These are phyloP conservation scores for Incumbomyces delicatus DNA, from an alignment of 2,329 filamentous ascomycete genomes.

Conservation along the genomic window DNA sequence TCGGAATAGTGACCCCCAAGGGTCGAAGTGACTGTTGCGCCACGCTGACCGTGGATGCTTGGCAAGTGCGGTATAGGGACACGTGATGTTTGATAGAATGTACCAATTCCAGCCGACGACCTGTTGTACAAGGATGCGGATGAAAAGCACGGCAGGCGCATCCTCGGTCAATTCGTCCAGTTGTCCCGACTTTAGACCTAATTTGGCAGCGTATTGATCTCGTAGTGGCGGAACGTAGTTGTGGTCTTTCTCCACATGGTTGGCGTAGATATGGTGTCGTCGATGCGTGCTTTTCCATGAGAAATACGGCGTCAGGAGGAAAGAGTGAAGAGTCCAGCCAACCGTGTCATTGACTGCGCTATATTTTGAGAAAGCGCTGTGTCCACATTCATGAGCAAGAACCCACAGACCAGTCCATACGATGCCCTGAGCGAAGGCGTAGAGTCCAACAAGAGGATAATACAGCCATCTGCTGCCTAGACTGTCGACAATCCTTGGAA, in stretches of 20 bases:
- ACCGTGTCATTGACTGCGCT: conserved; percentile 49
- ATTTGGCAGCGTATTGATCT: conserved; percentile 25
- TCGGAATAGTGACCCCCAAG: conserved; percentile 4
- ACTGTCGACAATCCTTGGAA: conserved; percentile 30
- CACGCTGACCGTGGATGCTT: not conserved
- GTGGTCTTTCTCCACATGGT: conserved; percentile 59
- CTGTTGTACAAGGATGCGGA: conserved; percentile 52
- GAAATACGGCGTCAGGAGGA: conserved; percentile 60
- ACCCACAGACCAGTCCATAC: conserved; percentile 62
- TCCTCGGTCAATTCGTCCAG: conserved; percentile 48
- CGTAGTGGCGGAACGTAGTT: conserved; percentile 49
- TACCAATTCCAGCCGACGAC: conserved; percentile 56
- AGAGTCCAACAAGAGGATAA: conserved; percentile 38
- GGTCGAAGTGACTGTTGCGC: conserved; percentile 1
- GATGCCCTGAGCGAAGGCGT: conserved; percentile 56
- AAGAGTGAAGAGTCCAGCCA: conserved; percentile 57
- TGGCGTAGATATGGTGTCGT: conserved; percentile 59
- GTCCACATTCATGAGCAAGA: conserved; percentile 61
- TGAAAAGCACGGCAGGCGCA: conserved; percentile 47
- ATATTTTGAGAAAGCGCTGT: conserved; percentile 56
- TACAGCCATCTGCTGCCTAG: conserved; percentile 19
- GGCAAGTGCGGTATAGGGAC: not conserved
- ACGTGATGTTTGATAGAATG: conserved; percentile 49
- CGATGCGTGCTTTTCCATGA: conserved; percentile 63
- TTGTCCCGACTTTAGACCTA: conserved; percentile 40